phyloP scores from a whole-genome alignment of 495 filamentous ascomycete species.

The Trichoderma parareesei region DNA sequence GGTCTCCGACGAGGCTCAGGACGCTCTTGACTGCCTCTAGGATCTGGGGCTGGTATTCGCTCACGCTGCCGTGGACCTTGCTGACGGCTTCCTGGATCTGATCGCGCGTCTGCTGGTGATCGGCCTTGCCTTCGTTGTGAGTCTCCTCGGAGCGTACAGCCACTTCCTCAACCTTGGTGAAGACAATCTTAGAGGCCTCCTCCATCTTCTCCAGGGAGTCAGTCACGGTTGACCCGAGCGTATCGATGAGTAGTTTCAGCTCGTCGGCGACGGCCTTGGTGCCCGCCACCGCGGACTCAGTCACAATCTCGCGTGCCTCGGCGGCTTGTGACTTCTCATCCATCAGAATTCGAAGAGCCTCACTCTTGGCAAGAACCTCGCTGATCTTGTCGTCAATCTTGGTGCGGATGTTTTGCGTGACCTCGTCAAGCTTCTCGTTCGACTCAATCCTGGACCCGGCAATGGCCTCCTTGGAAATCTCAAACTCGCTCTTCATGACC shows the following conservation, averaged over 20 bases:
- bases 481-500: slow-evolving; percentile 70
- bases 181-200: slow-evolving; percentile 75
- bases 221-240: slow-evolving; percentile 73
- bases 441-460: slow-evolving; percentile 63
- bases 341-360: slow-evolving; percentile 62
- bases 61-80: slow-evolving; percentile 62
- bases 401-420: slow-evolving; percentile 58
- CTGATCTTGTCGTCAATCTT: slow-evolving; percentile 77
- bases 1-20: slow-evolving; percentile 68
- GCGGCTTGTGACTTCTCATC: slow-evolving; percentile 61
- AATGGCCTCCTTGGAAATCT: slow-evolving; percentile 60
- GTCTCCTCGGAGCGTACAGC: slow-evolving; percentile 70
- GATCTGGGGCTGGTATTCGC: slow-evolving; percentile 78
- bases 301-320: slow-evolving; percentile 55
- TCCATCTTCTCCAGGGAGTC: slow-evolving; percentile 77
- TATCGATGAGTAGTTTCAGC: slow-evolving; percentile 72
- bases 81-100: slow-evolving; percentile 63
- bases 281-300: slow-evolving; percentile 59
- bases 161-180: slow-evolving; percentile 67
- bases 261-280: slow-evolving; percentile 79
- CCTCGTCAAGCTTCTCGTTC: slow-evolving; percentile 66
- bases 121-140: slow-evolving; percentile 59
- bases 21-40: slow-evolving; percentile 74
- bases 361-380: slow-evolving; percentile 71
- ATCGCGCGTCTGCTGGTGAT: slow-evolving; percentile 69